Evolutionary conservation across 768 basidiomycete genomes (phyloP).

Genomic region (Mycena kentingensis): DNA sequence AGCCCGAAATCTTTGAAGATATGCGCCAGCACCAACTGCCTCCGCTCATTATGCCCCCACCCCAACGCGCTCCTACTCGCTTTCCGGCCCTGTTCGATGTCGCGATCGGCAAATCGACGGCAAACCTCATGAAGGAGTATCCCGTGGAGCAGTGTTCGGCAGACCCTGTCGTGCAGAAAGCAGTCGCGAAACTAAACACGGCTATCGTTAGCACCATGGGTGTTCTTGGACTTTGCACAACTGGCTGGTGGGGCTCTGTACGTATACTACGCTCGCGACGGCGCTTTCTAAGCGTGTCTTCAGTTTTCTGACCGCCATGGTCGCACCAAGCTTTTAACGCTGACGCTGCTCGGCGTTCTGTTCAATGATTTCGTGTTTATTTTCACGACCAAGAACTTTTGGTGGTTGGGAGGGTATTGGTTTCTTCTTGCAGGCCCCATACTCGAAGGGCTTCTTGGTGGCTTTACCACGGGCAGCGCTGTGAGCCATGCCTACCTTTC

Average conservation of each 20-base stretch:
- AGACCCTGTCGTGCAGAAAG: constrained; percentile 76
- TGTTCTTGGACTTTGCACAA: constrained; percentile 73
- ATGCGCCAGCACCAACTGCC: neutral
- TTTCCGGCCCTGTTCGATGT: constrained; percentile 18
- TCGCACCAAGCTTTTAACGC: constrained; percentile 48
- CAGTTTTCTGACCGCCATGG: constrained; percentile 63
- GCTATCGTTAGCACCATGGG: constrained; percentile 70
- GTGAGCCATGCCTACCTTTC: constrained; percentile 52
- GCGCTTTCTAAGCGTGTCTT: neutral
- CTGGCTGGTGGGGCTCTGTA: constrained; percentile 86
- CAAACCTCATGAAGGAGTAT: neutral
- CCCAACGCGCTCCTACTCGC: constrained; percentile 10
- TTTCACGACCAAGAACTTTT: constrained; percentile 48
- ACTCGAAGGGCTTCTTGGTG: constrained; percentile 59
- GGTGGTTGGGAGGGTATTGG: constrained; percentile 59
- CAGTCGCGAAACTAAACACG: constrained; percentile 64
- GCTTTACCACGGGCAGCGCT: constrained; percentile 40
- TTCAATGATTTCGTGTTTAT: constrained; percentile 54
- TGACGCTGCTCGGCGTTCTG: constrained; percentile 49
- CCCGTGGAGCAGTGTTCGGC: constrained; percentile 48
- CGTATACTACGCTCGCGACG: constrained; percentile 34
- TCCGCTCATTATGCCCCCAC: neutral
- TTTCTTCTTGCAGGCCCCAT: constrained; percentile 54
- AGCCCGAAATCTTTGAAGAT: constrained; percentile 52
- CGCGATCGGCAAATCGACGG: neutral